A percentile compares a stretch with the other conserved stretches of the same genome.
Conservation (phyloP, 352 stramenopile genomes). For the Globisporangium irregulare region DNA sequence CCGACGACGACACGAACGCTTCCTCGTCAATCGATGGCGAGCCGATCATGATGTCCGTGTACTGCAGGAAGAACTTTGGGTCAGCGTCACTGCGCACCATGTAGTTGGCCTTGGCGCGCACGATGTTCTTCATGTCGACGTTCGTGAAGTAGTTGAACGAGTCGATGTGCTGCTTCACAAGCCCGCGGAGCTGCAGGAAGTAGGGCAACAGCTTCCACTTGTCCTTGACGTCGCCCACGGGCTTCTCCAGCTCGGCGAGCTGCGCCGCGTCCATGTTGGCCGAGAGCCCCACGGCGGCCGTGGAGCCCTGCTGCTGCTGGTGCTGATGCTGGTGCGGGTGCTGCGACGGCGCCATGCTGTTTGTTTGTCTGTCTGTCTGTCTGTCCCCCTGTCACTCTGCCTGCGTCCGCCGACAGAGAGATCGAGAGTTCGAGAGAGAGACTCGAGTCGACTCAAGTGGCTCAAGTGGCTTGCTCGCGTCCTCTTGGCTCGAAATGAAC, state of each 20-base stretch:
- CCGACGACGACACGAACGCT: constrained; percentile 88
- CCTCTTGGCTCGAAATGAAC: constrained; percentile 5
- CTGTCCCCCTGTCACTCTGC: background rate
- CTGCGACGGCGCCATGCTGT: constrained; percentile 12
- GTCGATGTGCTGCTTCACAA: constrained; percentile 99
- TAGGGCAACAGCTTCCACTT: constrained; percentile 99
- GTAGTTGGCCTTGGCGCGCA: constrained; percentile 92
- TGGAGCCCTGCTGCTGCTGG: constrained; percentile 2
- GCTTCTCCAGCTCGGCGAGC: constrained; percentile 64
- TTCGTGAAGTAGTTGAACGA: constrained; percentile 99
- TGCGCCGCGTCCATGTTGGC: constrained; percentile 23
- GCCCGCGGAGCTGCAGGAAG: constrained; percentile 92
- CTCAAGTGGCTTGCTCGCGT: constrained; percentile 3
- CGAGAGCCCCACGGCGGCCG: constrained; percentile 11
- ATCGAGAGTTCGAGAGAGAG: background rate
- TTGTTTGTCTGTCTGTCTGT: background rate
- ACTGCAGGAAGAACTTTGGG: constrained; percentile 98
- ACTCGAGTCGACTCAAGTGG: constrained; percentile 1
- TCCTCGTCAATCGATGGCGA: constrained; percentile 97
- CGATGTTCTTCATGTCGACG: constrained; percentile 98
- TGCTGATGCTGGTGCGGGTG: constrained; percentile 1
- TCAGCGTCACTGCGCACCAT: constrained; percentile 92
- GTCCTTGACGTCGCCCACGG: constrained; percentile 82
- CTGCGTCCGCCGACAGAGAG: background rate
- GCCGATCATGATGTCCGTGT: constrained; percentile 98